Base-by-base conservation (phyloP, 106 monocot species). In the Vanilla planifolia region DNA sequence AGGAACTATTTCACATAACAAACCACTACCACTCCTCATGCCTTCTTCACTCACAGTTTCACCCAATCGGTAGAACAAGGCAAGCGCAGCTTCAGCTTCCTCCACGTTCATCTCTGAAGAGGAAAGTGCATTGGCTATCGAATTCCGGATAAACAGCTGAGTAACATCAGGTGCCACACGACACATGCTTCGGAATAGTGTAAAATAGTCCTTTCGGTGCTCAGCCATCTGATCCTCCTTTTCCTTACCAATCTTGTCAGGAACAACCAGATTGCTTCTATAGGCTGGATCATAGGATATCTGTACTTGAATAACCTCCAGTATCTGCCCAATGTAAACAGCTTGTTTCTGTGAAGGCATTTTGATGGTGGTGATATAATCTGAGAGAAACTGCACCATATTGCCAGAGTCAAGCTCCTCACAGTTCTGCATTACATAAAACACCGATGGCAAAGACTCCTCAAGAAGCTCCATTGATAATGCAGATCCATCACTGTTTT, bases 141-240 rank as follows among this genome's bases (percentile, higher is more conserved):
- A 65, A 59, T 76, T 79, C 58, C 72, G 70, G 47, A 96, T 84
- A 47, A 84, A 96, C 39, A 79, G 42, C 41, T 81, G 84, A 9
- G 84, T 77, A 34, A 68, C 84, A 70, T 84, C 75, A 0, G 90
- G 96, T 13, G 81, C 81, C 2, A 84, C 91, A 13, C 91, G 70
- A 40, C 72, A 87, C 25, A 96, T 63, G 48, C 81, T 78, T 14
- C 96, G 75, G 34, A 87, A 78, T 60, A 96, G 58, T 7, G 64
- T 25, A 15, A 91, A 68, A 17, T 84, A 70, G 0, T 91, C 91
- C 67, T 79, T 96, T 37, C 96, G 59, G 8, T 58, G 67, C 46
- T 96, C 96, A 8, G 51, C 55, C 96, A 96, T 91, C 51, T 75
- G 61, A 24, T 96, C 96, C 72, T 96, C 96, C 69, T 84, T 80